Percentiles rank a stretch among this genome's conserved stretches.
These are phyloP conservation scores for Populus deltoides DNA, from an alignment of 345 rosid species.

Conservation along the genomic window DNA sequence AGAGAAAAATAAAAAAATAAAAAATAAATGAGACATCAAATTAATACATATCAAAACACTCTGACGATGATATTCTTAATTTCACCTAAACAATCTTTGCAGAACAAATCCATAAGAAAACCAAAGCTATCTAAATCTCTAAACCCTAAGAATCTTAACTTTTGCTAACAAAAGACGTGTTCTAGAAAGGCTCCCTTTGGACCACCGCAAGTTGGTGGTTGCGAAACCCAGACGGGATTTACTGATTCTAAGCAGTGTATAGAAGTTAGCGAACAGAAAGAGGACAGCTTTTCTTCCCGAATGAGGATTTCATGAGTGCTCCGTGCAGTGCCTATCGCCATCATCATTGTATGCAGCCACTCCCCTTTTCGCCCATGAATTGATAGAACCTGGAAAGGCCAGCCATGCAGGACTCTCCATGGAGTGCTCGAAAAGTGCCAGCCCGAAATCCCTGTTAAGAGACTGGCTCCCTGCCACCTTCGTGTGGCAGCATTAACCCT, in stretches of 20 bases:
- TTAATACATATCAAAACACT: too few species aligned
- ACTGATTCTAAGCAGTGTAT: neutral
- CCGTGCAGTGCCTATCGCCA: neutral
- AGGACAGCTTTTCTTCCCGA: slow-evolving; percentile 2
- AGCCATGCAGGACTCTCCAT: neutral
- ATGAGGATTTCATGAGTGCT: neutral
- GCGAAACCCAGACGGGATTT: neutral
- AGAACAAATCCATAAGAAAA: too few species aligned
- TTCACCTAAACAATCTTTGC: too few species aligned
- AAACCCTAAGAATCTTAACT: too few species aligned
- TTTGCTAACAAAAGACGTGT: neutral
- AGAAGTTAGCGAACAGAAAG: neutral
- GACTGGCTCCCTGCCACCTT: too few species aligned
- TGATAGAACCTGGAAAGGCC: neutral
- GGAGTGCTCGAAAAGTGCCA: too few species aligned
- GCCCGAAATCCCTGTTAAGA: too few species aligned
- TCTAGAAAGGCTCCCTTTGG: neutral
- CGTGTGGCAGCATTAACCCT: too few species aligned
- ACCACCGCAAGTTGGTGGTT: slow-evolving; percentile 8
- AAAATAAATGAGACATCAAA: too few species aligned
- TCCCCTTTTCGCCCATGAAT: neutral
- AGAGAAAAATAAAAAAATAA: too few species aligned
- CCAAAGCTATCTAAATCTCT: too few species aligned
- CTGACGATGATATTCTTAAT: too few species aligned
- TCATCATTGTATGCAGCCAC: neutral